phyloP scores from a whole-genome alignment of 306 rosid species.

The Parietaria judaica region DNA sequence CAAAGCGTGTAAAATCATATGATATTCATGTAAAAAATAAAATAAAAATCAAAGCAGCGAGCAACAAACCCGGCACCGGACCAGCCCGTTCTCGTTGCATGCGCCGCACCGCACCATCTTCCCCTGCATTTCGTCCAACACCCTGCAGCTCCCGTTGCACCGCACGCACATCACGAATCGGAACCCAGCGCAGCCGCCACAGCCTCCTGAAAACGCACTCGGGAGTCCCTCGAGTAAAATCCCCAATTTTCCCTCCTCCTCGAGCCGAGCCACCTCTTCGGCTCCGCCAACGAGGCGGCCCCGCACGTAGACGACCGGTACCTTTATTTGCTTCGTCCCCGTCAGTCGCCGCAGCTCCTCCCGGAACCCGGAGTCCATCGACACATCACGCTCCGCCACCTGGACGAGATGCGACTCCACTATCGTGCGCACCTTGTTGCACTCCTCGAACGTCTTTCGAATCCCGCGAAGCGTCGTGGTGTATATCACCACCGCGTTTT shows the following conservation, averaged over 20 bases:
- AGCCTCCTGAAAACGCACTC: slow-evolving; percentile 31
- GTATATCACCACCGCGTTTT: slow-evolving; percentile 55
- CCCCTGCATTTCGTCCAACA: slow-evolving; percentile 44
- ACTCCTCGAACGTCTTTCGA: slow-evolving; percentile 81
- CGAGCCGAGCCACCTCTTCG: slow-evolving; percentile 63
- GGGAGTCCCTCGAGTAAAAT: slow-evolving; percentile 62
- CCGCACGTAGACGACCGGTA: slow-evolving; percentile 68
- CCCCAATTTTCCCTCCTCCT: slow-evolving; percentile 71
- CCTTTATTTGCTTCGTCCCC: slow-evolving; percentile 54
- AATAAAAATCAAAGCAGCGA: slow-evolving; percentile 9
- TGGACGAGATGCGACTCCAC: slow-evolving; percentile 54
- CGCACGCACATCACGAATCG: slow-evolving; percentile 70
- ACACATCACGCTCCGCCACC: slow-evolving; percentile 63
- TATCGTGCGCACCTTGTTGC: slow-evolving; percentile 61
- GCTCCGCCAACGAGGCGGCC: slow-evolving; percentile 77
- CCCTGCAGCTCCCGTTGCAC: slow-evolving; percentile 88
- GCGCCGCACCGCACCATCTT: slow-evolving; percentile 54
- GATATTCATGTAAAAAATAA: slow-evolving; percentile 7
- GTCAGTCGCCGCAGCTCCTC: slow-evolving; percentile 68
- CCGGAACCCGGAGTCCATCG: slow-evolving; percentile 89
- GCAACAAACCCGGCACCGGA: slow-evolving; percentile 69
- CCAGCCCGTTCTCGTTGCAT: slow-evolving; percentile 85
- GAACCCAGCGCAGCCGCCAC: slow-evolving; percentile 69
- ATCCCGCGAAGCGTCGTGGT: slow-evolving; percentile 88
- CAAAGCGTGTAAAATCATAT: not conserved